These are phyloP conservation scores for Ilex aquifolium DNA, from an alignment of 257 asterid species.

Conservation along the genomic window DNA sequence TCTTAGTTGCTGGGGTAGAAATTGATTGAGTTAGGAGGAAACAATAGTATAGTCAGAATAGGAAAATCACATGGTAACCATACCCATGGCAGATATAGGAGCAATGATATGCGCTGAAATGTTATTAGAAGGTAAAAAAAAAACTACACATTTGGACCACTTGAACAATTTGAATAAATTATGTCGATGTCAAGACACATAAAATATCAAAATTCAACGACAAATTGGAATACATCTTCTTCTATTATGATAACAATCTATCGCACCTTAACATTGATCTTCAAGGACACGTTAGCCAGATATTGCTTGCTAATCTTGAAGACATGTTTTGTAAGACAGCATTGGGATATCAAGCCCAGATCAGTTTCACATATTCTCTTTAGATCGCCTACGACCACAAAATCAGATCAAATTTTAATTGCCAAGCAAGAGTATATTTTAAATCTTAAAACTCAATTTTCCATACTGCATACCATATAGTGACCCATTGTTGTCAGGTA, in stretches of 20 bases:
- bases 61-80: too few species aligned
- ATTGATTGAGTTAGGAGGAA: too few species aligned
- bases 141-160: too few species aligned
- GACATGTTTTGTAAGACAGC: constrained; percentile 94
- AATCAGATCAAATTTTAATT: background rate
- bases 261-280: constrained; percentile 87
- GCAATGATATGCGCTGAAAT: too few species aligned
- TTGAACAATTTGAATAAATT: too few species aligned
- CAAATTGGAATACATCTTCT: too few species aligned
- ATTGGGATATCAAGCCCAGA: constrained; percentile 90
- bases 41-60: too few species aligned
- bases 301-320: constrained; percentile 97
- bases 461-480: constrained; percentile 57
- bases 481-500: constrained; percentile 93
- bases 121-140: too few species aligned
- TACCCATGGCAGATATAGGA: too few species aligned
- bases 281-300: constrained; percentile 93
- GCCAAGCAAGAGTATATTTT: background rate
- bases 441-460: background rate
- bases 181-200: too few species aligned
- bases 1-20: too few species aligned
- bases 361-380: constrained; percentile 98
- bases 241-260: background rate
- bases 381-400: constrained; percentile 57
- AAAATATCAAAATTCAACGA: too few species aligned